Evolutionary conservation across 2,329 filamentous ascomycete genomes (phyloP), one percentile per base, ranked within the genome.

Genomic region (Colletotrichum costaricense): DNA sequence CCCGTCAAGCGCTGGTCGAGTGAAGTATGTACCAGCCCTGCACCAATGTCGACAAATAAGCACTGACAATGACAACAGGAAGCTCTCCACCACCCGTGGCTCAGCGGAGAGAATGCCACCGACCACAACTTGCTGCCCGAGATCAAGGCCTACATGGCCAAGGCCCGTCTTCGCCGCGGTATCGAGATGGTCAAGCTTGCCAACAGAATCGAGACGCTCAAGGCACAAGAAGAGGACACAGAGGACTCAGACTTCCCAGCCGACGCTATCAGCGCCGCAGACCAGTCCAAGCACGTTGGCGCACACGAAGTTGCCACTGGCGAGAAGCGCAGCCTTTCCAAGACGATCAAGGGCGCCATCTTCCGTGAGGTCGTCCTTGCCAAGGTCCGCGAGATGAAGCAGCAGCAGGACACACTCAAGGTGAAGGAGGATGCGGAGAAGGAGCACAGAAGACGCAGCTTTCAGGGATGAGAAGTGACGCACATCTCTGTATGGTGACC

Each of bases 51-150:
- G 35, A 14, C 24, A 7, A 16, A 28, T 38, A 9, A 33, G 46
- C 33, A 49, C 56, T 75, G 52, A 75, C 63, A 57, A 19, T 54
- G 11, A 16, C 12, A 63, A 76, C 76, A 95, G 90, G 88, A 94
- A 85, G 94, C 95, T 57, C 86, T 98, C 64, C 87, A 90, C 72
- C 95, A 98, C 84, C 88, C 90, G 73, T 98, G 96, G 96, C 91
- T 98, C 79, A 97, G 91, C 80, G 96, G 96, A 82, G 90, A 97
- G 86, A 97, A 91, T 75, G 97, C 97, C 75, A 95, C 93, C 74
- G 95, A 98, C 84, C 95, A 98, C 90, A 95, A 99, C 88, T 90
- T 99, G 90, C 86, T 99, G 83, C 97, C 97, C 77, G 97, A 99
- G 86, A 97, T 99, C 88, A 94, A 94, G 84, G 93, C 95, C 65